Evolutionary conservation across 108 stramenopile species (phyloP).

Genomic region (Skeletonema costatum): DNA sequence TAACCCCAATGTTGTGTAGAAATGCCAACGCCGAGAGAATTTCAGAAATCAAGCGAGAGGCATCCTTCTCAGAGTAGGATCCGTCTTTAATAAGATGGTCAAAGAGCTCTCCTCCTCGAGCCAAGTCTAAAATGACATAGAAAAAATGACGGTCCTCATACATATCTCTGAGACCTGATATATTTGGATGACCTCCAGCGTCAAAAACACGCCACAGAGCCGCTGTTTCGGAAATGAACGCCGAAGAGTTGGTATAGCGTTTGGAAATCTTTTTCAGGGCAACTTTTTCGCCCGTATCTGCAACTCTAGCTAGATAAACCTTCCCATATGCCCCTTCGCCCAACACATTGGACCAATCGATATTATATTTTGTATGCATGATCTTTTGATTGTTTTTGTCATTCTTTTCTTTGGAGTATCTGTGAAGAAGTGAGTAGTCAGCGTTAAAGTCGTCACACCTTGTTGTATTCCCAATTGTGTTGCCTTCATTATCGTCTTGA

Average conservation of each 20-base stretch:
- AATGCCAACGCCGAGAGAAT: slow-evolving; percentile 77
- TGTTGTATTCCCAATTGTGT: background rate
- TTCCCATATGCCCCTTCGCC: slow-evolving; percentile 86
- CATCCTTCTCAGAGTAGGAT: slow-evolving; percentile 76
- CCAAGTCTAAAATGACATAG: slow-evolving; percentile 78
- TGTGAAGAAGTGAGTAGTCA: background rate
- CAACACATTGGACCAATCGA: slow-evolving; percentile 76
- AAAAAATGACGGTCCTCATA: slow-evolving; percentile 65
- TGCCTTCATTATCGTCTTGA: background rate
- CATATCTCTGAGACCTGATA: slow-evolving; percentile 68
- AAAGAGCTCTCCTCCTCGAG: slow-evolving; percentile 81
- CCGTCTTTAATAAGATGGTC: slow-evolving; percentile 77
- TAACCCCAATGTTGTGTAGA: slow-evolving; percentile 68
- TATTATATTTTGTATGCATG: slow-evolving; percentile 63
- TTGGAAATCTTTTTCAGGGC: slow-evolving; percentile 61
- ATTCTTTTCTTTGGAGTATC: background rate
- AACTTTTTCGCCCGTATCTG: slow-evolving; percentile 67
- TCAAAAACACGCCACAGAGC: slow-evolving; percentile 67
- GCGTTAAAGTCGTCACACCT: background rate
- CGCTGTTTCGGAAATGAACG: slow-evolving; percentile 54
- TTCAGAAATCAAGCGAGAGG: slow-evolving; percentile 65
- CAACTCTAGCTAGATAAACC: slow-evolving; percentile 72
- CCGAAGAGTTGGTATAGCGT: slow-evolving; percentile 45
- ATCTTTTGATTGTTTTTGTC: background rate
- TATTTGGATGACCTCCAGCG: slow-evolving; percentile 72